These are phyloP conservation scores for Trifolium subterraneum DNA, from an alignment of 306 rosid species.

Conservation along the genomic window DNA sequence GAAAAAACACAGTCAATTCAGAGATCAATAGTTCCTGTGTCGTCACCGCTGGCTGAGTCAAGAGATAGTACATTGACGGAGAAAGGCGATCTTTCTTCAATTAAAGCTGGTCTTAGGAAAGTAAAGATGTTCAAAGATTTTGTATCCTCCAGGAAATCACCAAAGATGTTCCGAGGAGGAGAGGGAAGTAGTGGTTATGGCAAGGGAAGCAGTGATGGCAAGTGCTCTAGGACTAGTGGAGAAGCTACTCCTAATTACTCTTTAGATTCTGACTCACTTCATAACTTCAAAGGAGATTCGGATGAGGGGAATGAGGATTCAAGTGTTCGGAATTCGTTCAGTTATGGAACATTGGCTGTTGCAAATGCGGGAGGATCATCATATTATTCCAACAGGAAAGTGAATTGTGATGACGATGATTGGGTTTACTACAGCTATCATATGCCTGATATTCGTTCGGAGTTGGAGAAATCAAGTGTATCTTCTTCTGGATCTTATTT, in stretches of 20 bases:
- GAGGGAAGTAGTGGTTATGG: constrained; percentile 80
- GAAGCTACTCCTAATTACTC: constrained; percentile 75
- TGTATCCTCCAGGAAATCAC: constrained; percentile 74
- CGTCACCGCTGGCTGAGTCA: constrained; percentile 59
- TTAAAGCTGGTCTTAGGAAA: constrained; percentile 88
- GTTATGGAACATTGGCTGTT: constrained; percentile 86
- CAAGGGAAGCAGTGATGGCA: constrained; percentile 58
- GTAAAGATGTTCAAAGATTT: constrained; percentile 78
- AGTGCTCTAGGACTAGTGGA: constrained; percentile 77
- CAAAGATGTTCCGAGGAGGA: constrained; percentile 66
- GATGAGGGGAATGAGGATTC: constrained; percentile 76
- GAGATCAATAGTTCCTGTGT: constrained; percentile 62
- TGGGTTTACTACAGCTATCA: constrained; percentile 91
- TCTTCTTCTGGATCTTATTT: constrained; percentile 63
- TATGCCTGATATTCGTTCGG: constrained; percentile 66
- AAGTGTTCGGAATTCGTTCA: constrained; percentile 77
- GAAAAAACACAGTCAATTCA: constrained; percentile 61
- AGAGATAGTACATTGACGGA: constrained; percentile 59
- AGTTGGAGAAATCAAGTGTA: constrained; percentile 53
- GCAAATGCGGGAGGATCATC: constrained; percentile 83
- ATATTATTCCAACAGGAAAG: constrained; percentile 52
- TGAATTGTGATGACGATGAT: constrained; percentile 65
- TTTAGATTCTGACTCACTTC: constrained; percentile 77
- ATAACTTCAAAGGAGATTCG: constrained; percentile 77
- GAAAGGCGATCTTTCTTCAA: constrained; percentile 88